phyloP scores from a whole-genome alignment of 129 eudicot species.

The Erigeron canadensis region DNA sequence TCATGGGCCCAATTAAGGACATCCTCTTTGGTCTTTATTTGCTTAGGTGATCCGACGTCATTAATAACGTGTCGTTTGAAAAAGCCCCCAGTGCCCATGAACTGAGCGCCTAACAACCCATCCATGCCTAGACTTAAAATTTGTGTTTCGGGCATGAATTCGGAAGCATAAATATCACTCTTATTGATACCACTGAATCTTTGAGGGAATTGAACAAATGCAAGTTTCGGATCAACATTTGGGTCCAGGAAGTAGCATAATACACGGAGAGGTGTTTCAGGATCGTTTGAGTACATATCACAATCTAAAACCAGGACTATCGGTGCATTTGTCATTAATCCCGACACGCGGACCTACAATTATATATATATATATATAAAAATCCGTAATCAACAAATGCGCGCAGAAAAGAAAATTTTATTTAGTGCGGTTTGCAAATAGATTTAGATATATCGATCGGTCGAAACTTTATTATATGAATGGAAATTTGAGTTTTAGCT shows the following conservation, averaged over 20 bases:
- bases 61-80: slow-evolving; percentile 45
- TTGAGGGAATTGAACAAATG: slow-evolving; percentile 76
- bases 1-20: slow-evolving; percentile 40
- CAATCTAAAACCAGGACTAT: slow-evolving; percentile 62
- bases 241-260: slow-evolving; percentile 52
- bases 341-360: slow-evolving; percentile 76
- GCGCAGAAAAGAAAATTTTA: neutral
- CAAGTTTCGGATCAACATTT: slow-evolving; percentile 36
- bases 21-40: slow-evolving; percentile 22
- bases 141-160: slow-evolving; percentile 34
- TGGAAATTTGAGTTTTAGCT: neutral
- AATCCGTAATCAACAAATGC: neutral
- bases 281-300: slow-evolving; percentile 83
- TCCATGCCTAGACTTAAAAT: slow-evolving; percentile 49
- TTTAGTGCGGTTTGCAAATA: neutral
- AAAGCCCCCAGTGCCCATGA: slow-evolving; percentile 67
- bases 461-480: neutral
- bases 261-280: slow-evolving; percentile 48
- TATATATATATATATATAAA: neutral
- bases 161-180: slow-evolving; percentile 54
- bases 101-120: slow-evolving; percentile 53
- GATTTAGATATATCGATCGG: neutral
- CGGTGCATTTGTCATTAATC: slow-evolving; percentile 60
- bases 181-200: slow-evolving; percentile 43
- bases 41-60: slow-evolving; percentile 33